Base-by-base conservation (phyloP, 495 filamentous ascomycete species). In the Xylaria palmicola region DNA sequence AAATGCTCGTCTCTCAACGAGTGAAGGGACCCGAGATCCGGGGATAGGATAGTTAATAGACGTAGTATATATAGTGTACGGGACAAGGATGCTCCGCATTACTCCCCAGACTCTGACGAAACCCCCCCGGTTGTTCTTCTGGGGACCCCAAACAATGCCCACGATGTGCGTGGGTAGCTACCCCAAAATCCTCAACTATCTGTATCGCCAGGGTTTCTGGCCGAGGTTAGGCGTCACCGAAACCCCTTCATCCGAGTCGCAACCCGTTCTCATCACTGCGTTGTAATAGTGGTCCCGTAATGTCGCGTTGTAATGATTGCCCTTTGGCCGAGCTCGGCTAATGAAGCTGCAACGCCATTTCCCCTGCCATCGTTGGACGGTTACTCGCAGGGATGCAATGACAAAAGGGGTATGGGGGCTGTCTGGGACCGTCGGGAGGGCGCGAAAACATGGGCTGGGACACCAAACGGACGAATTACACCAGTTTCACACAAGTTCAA, bases 211-310 rank as follows among this genome's bases (percentile, higher is more conserved):
- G n/a, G 15, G 4, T 36, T 22, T 26, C 19, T 30, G 36, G 53
- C 53, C 53, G 53, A 56, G 53, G 53, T 56, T 44, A 13, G n/a
- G 15, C 26, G 39, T 56, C 53, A 27, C 24, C 53, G 26, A 44
- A 44, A 17, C 27, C 52, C 53, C 43, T 56, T 56, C 53, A 56
- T 27, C 53, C 53, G 53, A 56, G 24, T 29, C 30, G 30, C 39
- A 20, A 53, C 13, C 34, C 20, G 17, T 39, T 22, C 19, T 54
- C 24, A 20, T 22, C 34, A 40, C 51, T 10, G 6, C 41, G 26
- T 19, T 34, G 22, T 41, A 24, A 39, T 34, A 36, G 40, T 19
- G 22, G 37, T 29, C 20, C 53, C 39, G 27, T 27, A 0, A 17
- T 22, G 27, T 29, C 5, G 7, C 12, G 4, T 7, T 6, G 6